A percentile compares a stretch with the other conserved stretches of the same genome.
Evolutionary conservation across 257 asterid genomes (phyloP).

Genomic region (Rauvolfia tetraphylla): DNA sequence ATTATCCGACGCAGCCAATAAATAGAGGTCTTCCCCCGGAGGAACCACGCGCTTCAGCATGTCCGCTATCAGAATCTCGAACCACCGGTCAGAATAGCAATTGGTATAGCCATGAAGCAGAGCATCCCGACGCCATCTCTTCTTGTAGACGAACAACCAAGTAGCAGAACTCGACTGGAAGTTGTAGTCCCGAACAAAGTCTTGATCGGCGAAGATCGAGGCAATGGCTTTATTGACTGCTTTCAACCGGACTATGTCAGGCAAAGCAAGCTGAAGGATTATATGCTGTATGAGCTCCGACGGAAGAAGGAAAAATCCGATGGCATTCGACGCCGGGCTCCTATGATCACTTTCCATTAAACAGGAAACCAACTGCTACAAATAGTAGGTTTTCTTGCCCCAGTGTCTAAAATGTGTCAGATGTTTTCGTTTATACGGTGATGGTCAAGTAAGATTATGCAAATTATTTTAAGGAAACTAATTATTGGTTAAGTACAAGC

Average conservation of each 20-base stretch:
- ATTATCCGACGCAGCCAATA: constrained; percentile 42
- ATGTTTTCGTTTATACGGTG: constrained; percentile 11
- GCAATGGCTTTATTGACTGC: constrained; percentile 30
- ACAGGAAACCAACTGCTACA: neutral
- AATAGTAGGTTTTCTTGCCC: neutral
- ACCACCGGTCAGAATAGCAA: constrained; percentile 31
- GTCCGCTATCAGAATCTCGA: constrained; percentile 29
- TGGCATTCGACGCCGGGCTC: constrained; percentile 23
- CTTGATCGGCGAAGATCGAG: constrained; percentile 28
- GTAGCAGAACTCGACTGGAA: constrained; percentile 27
- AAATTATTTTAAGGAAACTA: constrained; percentile 9
- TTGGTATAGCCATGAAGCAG: constrained; percentile 35
- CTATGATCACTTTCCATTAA: constrained; percentile 35
- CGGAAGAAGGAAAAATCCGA: constrained; percentile 43
- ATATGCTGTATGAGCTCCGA: constrained; percentile 40
- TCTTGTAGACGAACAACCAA: constrained; percentile 40
- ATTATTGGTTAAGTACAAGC: neutral
- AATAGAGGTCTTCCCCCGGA: constrained; percentile 42
- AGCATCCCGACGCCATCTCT: constrained; percentile 39
- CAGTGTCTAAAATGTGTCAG: neutral
- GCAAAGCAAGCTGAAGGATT: constrained; percentile 36
- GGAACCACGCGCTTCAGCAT: constrained; percentile 34
- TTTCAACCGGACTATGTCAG: constrained; percentile 33
- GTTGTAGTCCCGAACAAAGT: constrained; percentile 35
- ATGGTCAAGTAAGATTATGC: constrained; percentile 11